Base-by-base conservation (phyloP, 371 early-diverging fungal genomes). In the Mortierella sp. region DNA sequence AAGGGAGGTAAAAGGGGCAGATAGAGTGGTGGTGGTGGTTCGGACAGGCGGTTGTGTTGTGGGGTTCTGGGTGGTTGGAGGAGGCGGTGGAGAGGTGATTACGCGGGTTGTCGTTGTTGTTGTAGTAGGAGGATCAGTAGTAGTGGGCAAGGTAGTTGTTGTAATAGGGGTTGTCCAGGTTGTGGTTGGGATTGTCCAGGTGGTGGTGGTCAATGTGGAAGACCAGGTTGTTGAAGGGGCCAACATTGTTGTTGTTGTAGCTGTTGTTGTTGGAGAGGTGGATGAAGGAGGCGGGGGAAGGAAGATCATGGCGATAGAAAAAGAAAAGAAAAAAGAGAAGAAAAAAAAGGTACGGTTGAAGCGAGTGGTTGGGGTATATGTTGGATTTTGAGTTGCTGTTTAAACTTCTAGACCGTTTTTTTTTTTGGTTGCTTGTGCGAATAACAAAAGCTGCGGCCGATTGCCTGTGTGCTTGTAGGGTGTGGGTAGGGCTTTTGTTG, bases 1-100 rank as follows among this genome's bases (percentile, higher is more conserved):
- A 43, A 88, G 90, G 38, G 92, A 92, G 65, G 83, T 94, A 32
- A 91, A 90, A 32, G 88, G 89, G 44, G 81, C 93, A 5, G 81
- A 94, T 1, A 35, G 35, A 35, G 90, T 89, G 49, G 89, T 84
- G 11, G 71, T 75, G 24, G 92, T 92, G 29, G 93, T 93, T 70
- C 88, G 48, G 46, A 35, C 43, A 68, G 70, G 76, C 18, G 6
- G 74, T 71, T 49, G 24, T 72, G 18, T 51, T 51, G 16, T 51
- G 21, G 71, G 75, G 24, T 75, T 70, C 32, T 21, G 68, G 38
- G 44, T 46, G 27, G 74, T 35, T 35, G 73, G 7, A n/a, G 10
- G n/a, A 18, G 60, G 18, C 10, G 77, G 35, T 43, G 44, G 51
- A 14, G 60, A 41, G 46, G 65, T 65, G 10, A 51, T 38, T 8